phyloP scores from a whole-genome alignment of 1,139 yeast genomes.

The Debaryomycetaceae sp. region DNA sequence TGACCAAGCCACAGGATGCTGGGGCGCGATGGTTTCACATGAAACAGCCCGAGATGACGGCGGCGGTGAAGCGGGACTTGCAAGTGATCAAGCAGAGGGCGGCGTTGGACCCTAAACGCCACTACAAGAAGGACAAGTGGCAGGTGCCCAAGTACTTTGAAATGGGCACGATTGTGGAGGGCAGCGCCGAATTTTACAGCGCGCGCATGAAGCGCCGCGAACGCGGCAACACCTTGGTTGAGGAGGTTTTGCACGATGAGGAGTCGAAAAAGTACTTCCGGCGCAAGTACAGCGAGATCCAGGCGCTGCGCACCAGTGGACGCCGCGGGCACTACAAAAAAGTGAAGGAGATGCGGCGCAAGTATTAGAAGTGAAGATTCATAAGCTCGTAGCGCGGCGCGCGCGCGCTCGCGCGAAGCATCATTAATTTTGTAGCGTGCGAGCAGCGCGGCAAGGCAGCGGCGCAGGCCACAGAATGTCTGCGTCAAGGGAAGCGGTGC shows the following conservation, averaged over 20 bases:
- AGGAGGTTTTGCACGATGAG: slow-evolving; percentile 73
- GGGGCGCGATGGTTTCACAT: slow-evolving; percentile 78
- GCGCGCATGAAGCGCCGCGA: slow-evolving; percentile 67
- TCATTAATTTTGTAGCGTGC: no score
- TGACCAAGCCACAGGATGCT: slow-evolving; percentile 23
- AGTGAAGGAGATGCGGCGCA: slow-evolving; percentile 57
- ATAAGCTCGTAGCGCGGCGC: no score
- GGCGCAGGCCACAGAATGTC: no score
- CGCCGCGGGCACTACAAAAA: slow-evolving; percentile 66
- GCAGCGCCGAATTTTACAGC: slow-evolving; percentile 72
- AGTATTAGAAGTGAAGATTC: slow-evolving; percentile 33
- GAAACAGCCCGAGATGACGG: slow-evolving; percentile 76
- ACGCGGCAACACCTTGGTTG: slow-evolving; percentile 74
- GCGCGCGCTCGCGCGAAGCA: no score
- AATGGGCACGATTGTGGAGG: slow-evolving; percentile 83
- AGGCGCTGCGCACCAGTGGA: slow-evolving; percentile 69
- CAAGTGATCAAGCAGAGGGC: slow-evolving; percentile 78
- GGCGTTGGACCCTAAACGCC: slow-evolving; percentile 92
- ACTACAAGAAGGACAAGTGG: slow-evolving; percentile 87
- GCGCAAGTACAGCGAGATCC: slow-evolving; percentile 79
- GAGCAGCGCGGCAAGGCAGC: no score
- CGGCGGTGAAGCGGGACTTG: slow-evolving; percentile 71
- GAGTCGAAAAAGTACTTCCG: slow-evolving; percentile 74
- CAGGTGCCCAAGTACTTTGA: slow-evolving; percentile 77
- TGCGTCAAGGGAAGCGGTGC: no score